A percentile compares a stretch with the other conserved stretches of the same genome.
These are phyloP conservation scores for Meredithiella fracta DNA, from an alignment of 2,329 filamentous ascomycete genomes.

Conservation along the genomic window DNA sequence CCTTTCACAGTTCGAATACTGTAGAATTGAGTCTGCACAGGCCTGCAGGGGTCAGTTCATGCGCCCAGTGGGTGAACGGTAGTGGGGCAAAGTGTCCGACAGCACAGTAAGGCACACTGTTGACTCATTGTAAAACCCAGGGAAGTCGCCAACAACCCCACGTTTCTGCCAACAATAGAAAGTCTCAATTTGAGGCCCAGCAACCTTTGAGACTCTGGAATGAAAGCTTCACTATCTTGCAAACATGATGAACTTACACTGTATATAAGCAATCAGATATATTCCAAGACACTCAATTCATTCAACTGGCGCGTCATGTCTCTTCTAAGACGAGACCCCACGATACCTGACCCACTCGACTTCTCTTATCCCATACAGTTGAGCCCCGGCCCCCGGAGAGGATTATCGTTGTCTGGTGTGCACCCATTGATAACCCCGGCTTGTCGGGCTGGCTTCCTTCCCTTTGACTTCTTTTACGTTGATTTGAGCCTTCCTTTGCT, in stretches of 20 bases:
- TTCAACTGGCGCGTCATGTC: not conserved
- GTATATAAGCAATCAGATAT: too few relatives aligned
- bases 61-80: not conserved
- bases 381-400: not conserved
- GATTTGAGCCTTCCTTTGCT: slow-evolving; percentile 6
- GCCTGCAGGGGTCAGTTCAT: not conserved
- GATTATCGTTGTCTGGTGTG: not conserved
- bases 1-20: not conserved
- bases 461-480: slow-evolving; percentile 2
- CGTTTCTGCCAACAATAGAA: not conserved
- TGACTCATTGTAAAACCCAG: not conserved
- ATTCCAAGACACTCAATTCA: too few relatives aligned
- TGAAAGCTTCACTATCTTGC: not conserved
- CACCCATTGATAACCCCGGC: not conserved
- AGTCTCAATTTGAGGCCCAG: too few relatives aligned
- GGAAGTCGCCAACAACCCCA: not conserved
- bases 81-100: not conserved
- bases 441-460: not conserved
- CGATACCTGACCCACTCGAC: not conserved
- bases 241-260: too few relatives aligned
- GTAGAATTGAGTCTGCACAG: not conserved
- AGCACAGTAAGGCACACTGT: not conserved
- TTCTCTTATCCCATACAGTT: not conserved
- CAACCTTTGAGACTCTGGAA: not conserved
- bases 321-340: not conserved